Conservation (phyloP, 805 yeast genomes). For the Saccharomycopsis sp. region DNA sequence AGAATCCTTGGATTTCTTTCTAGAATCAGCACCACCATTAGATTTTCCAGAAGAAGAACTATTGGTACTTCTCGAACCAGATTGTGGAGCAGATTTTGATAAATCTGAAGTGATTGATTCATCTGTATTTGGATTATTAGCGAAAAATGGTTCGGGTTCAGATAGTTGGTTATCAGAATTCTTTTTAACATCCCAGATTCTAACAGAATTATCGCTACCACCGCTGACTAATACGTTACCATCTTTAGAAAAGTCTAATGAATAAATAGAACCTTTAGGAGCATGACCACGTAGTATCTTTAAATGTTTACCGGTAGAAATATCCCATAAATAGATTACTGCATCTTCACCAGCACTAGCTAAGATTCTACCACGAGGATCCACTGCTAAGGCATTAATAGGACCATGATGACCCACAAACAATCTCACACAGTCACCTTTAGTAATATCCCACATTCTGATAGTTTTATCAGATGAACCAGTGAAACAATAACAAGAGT, state of each 20-base stretch:
- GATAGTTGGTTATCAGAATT: slow-evolving; percentile 74
- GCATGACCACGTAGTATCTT: slow-evolving; percentile 96
- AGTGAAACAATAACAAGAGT: slow-evolving; percentile 86
- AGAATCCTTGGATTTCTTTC: slow-evolving; percentile 38
- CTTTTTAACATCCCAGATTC: slow-evolving; percentile 92
- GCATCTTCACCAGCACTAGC: slow-evolving; percentile 95
- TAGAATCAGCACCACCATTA: slow-evolving; percentile 19
- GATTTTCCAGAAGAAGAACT: slow-evolving; percentile 19
- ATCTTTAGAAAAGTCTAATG: slow-evolving; percentile 74
- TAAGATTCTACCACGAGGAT: slow-evolving; percentile 96
- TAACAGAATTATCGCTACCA: slow-evolving; percentile 84
- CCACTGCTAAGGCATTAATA: slow-evolving; percentile 71
- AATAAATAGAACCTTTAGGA: slow-evolving; percentile 61
- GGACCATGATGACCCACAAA: slow-evolving; percentile 93
- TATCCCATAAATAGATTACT: slow-evolving; percentile 84
- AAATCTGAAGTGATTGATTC: slow-evolving; percentile 16
- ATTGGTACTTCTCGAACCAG: slow-evolving; percentile 22
- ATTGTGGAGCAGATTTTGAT: slow-evolving; percentile 6
- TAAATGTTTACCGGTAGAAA: slow-evolving; percentile 79
- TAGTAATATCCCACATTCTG: slow-evolving; percentile 94
- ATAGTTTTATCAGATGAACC: slow-evolving; percentile 94
- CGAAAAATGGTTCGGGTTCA: slow-evolving; percentile 59
- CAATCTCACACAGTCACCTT: slow-evolving; percentile 83
- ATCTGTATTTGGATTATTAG: slow-evolving; percentile 19
- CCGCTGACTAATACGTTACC: slow-evolving; percentile 86